A percentile compares a stretch with the other conserved stretches of the same genome.
Evolutionary conservation across 306 rosid species (phyloP).

Genomic region (Prunus dulcis): DNA sequence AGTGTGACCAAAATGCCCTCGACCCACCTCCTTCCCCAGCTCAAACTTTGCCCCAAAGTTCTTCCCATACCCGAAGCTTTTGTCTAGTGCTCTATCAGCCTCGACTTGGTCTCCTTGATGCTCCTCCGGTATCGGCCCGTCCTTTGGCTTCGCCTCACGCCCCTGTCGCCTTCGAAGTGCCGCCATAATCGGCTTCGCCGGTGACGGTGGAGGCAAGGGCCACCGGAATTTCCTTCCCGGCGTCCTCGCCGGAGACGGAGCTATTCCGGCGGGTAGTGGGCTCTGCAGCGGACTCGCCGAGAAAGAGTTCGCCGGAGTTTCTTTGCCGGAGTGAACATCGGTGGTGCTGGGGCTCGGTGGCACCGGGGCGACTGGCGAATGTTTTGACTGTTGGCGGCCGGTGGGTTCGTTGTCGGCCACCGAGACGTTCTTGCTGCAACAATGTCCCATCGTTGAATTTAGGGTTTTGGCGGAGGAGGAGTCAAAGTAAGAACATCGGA

Average conservation of each 20-base stretch:
- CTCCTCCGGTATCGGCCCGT: constrained; percentile 89
- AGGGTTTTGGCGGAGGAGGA: constrained; percentile 22
- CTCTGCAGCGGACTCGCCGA: constrained; percentile 63
- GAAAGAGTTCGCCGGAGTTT: constrained; percentile 63
- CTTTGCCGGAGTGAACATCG: constrained; percentile 41
- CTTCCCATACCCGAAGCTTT: constrained; percentile 81
- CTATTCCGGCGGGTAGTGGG: constrained; percentile 76
- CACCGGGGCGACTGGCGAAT: constrained; percentile 7
- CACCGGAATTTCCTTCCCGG: constrained; percentile 76
- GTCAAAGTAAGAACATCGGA: constrained; percentile 39
- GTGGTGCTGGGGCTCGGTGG: constrained; percentile 24
- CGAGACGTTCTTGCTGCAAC: constrained; percentile 59
- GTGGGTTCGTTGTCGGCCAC: constrained; percentile 46
- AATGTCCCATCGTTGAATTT: constrained; percentile 64
- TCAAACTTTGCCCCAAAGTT: constrained; percentile 82
- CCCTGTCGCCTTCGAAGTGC: constrained; percentile 58
- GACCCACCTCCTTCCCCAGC: constrained; percentile 87
- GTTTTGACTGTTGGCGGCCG: constrained; percentile 31
- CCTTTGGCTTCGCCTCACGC: constrained; percentile 51
- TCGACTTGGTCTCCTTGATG: constrained; percentile 38
- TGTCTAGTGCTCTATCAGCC: constrained; percentile 69
- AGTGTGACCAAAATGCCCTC: constrained; percentile 98
- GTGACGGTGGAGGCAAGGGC: constrained; percentile 93
- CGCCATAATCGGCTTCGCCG: constrained; percentile 98
- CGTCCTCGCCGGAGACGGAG: constrained; percentile 81